Conservation (phyloP, 306 rosid species). For the Lathyrus aphaca region DNA sequence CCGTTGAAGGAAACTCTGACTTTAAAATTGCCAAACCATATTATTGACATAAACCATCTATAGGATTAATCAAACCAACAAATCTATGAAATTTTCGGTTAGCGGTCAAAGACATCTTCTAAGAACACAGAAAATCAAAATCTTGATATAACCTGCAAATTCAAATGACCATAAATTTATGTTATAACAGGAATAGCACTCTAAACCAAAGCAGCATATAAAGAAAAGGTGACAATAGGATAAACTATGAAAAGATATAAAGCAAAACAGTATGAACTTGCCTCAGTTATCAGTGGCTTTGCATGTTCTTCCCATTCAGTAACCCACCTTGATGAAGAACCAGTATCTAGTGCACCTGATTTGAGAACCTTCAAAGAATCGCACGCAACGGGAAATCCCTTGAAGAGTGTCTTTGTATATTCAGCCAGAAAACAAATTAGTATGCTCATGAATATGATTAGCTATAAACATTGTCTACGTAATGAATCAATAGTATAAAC, state of each 20-base stretch:
- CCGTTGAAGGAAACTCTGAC: slow-evolving; percentile 22
- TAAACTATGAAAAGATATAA: slow-evolving; percentile 11
- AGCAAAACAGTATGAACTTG: slow-evolving; percentile 43
- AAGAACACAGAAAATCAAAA: slow-evolving; percentile 35
- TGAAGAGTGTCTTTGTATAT: slow-evolving; percentile 70
- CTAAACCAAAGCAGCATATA: slow-evolving; percentile 1
- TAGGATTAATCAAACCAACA: slow-evolving; percentile 16
- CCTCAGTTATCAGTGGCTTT: slow-evolving; percentile 78
- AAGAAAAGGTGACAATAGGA: slow-evolving; percentile 17
- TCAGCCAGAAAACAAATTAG: slow-evolving; percentile 33
- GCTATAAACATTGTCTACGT: neutral
- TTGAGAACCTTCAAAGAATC: slow-evolving; percentile 60
- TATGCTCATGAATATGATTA: slow-evolving; percentile 5
- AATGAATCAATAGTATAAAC: neutral
- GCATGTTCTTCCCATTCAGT: slow-evolving; percentile 94
- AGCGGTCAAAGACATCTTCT: slow-evolving; percentile 15
- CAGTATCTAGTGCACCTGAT: slow-evolving; percentile 66
- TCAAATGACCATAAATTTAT: slow-evolving; percentile 15
- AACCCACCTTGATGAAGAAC: slow-evolving; percentile 77
- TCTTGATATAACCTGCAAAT: slow-evolving; percentile 51
- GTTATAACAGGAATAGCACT: slow-evolving; percentile 19
- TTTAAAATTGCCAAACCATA: too few relatives aligned
- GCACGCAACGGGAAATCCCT: slow-evolving; percentile 85
- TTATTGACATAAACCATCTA: slow-evolving; percentile 3
- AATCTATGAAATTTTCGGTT: slow-evolving; percentile 7